phyloP scores from a whole-genome alignment of 1,139 yeast species.

The Suhomyces anneliseae region DNA sequence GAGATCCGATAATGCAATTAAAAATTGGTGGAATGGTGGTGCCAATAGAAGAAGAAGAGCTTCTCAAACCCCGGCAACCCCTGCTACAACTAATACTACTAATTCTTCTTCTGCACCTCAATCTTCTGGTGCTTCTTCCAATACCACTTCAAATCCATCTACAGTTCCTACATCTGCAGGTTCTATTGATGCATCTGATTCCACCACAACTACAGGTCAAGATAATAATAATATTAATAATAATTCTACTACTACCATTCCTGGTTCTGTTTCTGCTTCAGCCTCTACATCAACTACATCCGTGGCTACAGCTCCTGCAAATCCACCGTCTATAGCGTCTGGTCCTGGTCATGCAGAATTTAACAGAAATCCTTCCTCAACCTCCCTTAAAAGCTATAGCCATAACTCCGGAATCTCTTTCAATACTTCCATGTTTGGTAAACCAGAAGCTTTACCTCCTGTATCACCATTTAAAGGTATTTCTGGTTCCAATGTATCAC shows the following conservation, averaged over 20 bases:
- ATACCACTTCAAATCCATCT: not conserved
- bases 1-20: conserved; percentile 85
- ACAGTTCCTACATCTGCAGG: not conserved
- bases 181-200: not conserved
- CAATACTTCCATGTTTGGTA: conserved; percentile 43
- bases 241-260: not conserved
- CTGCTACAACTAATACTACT: not conserved
- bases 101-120: not conserved
- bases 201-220: not conserved
- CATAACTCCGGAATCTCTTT: conserved; percentile 24
- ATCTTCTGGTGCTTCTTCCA: not conserved
- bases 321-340: too few relatives aligned
- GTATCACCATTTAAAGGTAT: conserved; percentile 6
- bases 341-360: too few relatives aligned
- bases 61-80: conserved; percentile 5
- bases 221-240: too few relatives aligned
- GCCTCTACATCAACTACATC: conserved; percentile 10
- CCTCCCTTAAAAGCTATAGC: not conserved
- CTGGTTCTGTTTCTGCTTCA: not conserved
- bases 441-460: conserved; percentile 9
- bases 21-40: conserved; percentile 97
- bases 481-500: conserved; percentile 12
- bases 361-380: conserved; percentile 5
- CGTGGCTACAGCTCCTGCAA: conserved; percentile 12
- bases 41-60: conserved; percentile 75